These are phyloP conservation scores for Chrysosporium queenslandicum DNA, from an alignment of 2,329 filamentous ascomycete species.

Conservation along the genomic window DNA sequence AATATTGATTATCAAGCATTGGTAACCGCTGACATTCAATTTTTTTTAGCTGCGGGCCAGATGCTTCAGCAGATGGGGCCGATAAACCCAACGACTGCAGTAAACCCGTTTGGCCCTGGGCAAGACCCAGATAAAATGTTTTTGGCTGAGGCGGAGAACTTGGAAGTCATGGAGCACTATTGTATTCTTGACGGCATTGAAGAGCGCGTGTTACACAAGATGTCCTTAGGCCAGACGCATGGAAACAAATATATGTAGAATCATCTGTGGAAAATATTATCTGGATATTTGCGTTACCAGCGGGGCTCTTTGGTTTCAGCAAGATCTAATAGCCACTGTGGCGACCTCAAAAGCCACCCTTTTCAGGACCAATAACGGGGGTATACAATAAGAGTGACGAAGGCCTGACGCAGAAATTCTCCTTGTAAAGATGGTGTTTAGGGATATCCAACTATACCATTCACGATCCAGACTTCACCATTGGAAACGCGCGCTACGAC, in stretches of 20 bases:
- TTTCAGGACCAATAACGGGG: too few relatives aligned
- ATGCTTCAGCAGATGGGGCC: conserved; percentile 75
- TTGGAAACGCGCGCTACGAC: conserved; percentile 71
- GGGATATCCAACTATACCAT: conserved; percentile 48
- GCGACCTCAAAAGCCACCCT: too few relatives aligned
- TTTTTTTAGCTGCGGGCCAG: conserved; percentile 65
- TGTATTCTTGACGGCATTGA: conserved; percentile 85
- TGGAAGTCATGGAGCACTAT: conserved; percentile 88
- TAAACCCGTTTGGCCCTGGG: conserved; percentile 76
- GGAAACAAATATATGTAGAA: too few relatives aligned
- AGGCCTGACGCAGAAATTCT: not conserved
- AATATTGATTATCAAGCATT: not conserved
- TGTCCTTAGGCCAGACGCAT: too few relatives aligned
- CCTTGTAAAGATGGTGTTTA: not conserved
- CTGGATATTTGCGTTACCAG: too few relatives aligned
- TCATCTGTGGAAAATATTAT: too few relatives aligned
- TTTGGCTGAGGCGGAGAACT: conserved; percentile 80
- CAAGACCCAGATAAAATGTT: conserved; percentile 96
- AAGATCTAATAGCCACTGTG: too few relatives aligned
- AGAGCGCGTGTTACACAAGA: conserved; percentile 59
- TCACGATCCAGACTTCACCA: conserved; percentile 76
- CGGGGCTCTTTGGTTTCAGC: too few relatives aligned
- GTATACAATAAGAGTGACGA: too few relatives aligned
- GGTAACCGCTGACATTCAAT: not conserved
- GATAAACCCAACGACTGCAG: conserved; percentile 57